Base-by-base conservation (phyloP, 2,329 filamentous ascomycete species). In the Hypoxylon rubiginosum region DNA sequence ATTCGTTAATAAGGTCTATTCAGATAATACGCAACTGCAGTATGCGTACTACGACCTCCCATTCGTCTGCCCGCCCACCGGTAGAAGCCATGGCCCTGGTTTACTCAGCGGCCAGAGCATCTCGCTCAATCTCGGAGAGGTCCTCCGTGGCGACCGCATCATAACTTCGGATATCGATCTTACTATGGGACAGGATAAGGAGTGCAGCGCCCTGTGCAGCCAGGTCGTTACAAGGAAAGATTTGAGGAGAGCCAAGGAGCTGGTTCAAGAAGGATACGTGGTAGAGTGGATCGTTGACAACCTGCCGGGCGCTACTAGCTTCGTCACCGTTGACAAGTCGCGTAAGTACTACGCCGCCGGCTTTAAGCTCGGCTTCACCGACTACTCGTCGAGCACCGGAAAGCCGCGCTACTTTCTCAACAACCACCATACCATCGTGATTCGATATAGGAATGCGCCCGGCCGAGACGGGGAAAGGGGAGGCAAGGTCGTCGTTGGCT, bases 211-310 rank as follows among this genome's bases (percentile, higher is more conserved):
- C 72, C 85, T 97, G 10, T 96, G 94, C 80, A 91, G 86, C 39
- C 85, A 85, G 54, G 85, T 90, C 58, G 83, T 96, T 15, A 86
- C 87, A 67, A 85, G 87, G 41, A 83, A 84, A 49, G 91, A 90
- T 50, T 79, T 97, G 62, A 85, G 86, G 72, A 87, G 88, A 76
- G 91, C 92, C 4, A 87, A 86, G 71, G 84, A 94, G 67, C 81
- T 97, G 74, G 90, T 97, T 41, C 86, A 86, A 66, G 87, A 94
- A 57, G 92, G 91, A 36, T 97, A 96, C 77, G 89, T 96, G n/a
- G 90, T 90, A 1, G 93, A 97, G 79, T 97, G 93, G 94, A 97
- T 97, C 71, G 91, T 96, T 69, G 93, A 97, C 79, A 97, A 97
- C 74, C 84, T 97, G 9, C 93, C 94, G 1, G 93, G 93, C 6